Base-by-base conservation (phyloP, 2,329 filamentous ascomycete species). In the Cytospora paraplurivora region DNA sequence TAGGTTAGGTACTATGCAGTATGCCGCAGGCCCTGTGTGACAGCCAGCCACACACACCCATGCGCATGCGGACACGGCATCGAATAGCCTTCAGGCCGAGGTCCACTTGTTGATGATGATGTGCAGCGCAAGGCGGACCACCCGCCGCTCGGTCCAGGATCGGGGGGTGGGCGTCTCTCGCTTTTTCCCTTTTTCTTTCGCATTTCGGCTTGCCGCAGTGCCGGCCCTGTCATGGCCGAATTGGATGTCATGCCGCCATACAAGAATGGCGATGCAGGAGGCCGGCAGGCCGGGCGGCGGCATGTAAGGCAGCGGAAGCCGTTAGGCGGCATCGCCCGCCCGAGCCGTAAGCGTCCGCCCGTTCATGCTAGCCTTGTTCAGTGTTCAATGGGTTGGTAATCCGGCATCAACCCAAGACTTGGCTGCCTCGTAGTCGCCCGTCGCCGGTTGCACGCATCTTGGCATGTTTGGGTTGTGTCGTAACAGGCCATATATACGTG, bases 161-260 rank as follows among this genome's bases (percentile, higher is more conserved):
- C 44, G 34, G 41, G 41, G 15, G 21, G 49, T 33, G 27, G 27
- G n/a, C 7, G 32, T 38, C 33, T 37, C 4, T 49, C 8, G 11
- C 32, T 55, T 33, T 27, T 4, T 27, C 27, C 4, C 4, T 4
- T 4, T 27, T 4, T 27, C 27, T 27, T 11, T 32, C 38, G n/a
- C 38, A 5, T 21, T 35, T 61, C 27, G 59, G 52, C 38, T 34
- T 38, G 34, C 51, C 53, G 59, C 41, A 47, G 33, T 21, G 50
- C 38, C 57, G 44, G 44, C 55, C 44, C 34, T 35, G 55, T 17
- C 51, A 53, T 32, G 63, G 56, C 56, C 63, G 56, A 65, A 63
- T 63, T 52, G 63, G 63, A 65, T 53, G 34, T 27, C 44, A 47
- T 52, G 17, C 63, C 56, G 63, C 49, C 37, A 65, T 56, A 63